These are phyloP conservation scores for Smittium culicis DNA, from an alignment of 371 early-diverging fungal species.

Conservation along the genomic window DNA sequence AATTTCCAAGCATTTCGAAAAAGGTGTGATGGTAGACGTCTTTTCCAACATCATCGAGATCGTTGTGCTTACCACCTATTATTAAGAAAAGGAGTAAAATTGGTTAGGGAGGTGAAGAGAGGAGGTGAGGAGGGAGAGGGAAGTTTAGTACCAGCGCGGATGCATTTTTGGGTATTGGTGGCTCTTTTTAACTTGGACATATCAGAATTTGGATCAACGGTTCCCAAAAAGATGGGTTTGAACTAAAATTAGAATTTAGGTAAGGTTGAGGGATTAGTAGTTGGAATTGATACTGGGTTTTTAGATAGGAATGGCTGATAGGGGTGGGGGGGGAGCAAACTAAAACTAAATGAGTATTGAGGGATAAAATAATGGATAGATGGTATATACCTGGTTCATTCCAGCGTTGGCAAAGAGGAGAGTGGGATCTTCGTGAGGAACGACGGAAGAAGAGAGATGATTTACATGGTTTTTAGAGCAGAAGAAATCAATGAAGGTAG, in stretches of 20 bases:
- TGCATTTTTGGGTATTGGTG: conserved; percentile 96
- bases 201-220: conserved; percentile 79
- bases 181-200: conserved; percentile 85
- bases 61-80: conserved; percentile 99
- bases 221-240: conserved; percentile 97
- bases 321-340: conserved; percentile 3
- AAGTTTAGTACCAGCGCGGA: conserved; percentile 68
- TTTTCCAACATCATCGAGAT: conserved; percentile 99
- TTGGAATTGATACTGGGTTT: too few relatives aligned
- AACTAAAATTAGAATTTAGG: conserved; percentile 40
- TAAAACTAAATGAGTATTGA: conserved; percentile 1
- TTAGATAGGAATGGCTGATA: not conserved
- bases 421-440: conserved; percentile 96
- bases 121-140: not conserved
- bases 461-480: conserved; percentile 60
- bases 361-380: not conserved
- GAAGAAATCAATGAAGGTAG: conserved; percentile 88
- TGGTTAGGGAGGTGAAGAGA: too few relatives aligned
- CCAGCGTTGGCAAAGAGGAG: conserved; percentile 99
- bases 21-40: conserved; percentile 99
- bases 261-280: conserved; percentile 22
- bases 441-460: conserved; percentile 82
- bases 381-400: conserved; percentile 72
- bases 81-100: not conserved
- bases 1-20: conserved; percentile 99